Conservation (phyloP, 2,329 filamentous ascomycete species). For the Penicillium brevicompactum region DNA sequence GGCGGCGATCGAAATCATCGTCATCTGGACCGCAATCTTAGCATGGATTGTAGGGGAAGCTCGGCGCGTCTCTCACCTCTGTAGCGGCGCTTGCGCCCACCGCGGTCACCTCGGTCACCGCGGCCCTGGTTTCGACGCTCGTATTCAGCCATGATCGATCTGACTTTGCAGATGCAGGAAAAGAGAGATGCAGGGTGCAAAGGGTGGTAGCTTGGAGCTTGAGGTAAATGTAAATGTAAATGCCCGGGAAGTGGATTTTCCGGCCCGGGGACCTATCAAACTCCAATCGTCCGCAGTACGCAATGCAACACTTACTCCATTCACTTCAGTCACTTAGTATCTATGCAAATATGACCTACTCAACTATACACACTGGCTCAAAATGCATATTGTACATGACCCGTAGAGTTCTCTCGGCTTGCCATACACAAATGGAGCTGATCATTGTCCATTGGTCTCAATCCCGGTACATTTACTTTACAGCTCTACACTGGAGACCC, state of each 20-base stretch:
- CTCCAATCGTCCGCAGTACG: neutral
- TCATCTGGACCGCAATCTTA: slow-evolving; percentile 60
- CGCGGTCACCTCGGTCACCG: slow-evolving; percentile 47
- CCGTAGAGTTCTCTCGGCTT: too few species aligned
- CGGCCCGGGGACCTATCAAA: slow-evolving; percentile 12
- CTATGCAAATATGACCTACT: too few species aligned
- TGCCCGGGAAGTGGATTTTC: slow-evolving; percentile 21
- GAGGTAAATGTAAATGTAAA: slow-evolving; percentile 11
- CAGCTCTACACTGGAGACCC: neutral
- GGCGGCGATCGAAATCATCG: slow-evolving; percentile 73
- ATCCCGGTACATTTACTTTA: neutral
- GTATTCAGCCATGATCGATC: slow-evolving; percentile 51
- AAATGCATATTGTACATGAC: too few species aligned
- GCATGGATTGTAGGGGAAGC: slow-evolving; percentile 13
- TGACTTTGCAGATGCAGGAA: slow-evolving; percentile 7
- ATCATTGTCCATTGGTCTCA: too few species aligned
- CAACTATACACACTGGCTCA: too few species aligned
- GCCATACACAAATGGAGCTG: too few species aligned
- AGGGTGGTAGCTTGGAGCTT: slow-evolving; percentile 17
- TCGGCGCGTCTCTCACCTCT: slow-evolving; percentile 60
- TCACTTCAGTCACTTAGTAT: too few species aligned
- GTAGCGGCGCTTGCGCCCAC: slow-evolving; percentile 71
- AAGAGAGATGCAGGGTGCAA: neutral
- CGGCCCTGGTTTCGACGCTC: slow-evolving; percentile 57
- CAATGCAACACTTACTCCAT: too few species aligned